Evolutionary conservation across 2,329 filamentous ascomycete species (phyloP).

Genomic region (Aspergillus melleus): DNA sequence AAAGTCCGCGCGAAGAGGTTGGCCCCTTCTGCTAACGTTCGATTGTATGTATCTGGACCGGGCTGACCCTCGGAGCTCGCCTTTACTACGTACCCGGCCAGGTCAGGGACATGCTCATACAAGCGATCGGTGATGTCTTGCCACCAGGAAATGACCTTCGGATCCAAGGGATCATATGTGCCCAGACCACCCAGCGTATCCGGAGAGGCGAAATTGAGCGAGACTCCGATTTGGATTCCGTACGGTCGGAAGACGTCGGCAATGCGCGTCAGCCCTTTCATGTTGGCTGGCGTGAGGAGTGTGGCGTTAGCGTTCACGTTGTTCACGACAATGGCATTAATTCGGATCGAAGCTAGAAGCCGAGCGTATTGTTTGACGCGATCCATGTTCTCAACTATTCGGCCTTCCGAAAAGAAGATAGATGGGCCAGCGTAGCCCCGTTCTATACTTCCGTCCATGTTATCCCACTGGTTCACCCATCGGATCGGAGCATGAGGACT

Average conservation of each 20-base stretch:
- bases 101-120: slow-evolving; percentile 63
- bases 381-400: slow-evolving; percentile 58
- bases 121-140: slow-evolving; percentile 58
- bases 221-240: slow-evolving; percentile 65
- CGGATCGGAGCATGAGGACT: slow-evolving; percentile 63
- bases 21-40: slow-evolving; percentile 66
- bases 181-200: slow-evolving; percentile 54
- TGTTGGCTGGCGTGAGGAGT: slow-evolving; percentile 57
- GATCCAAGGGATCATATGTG: slow-evolving; percentile 67
- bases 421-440: slow-evolving; percentile 67
- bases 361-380: slow-evolving; percentile 64
- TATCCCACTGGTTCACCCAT: slow-evolving; percentile 75
- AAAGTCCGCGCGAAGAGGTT: slow-evolving; percentile 66
- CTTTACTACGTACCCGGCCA: slow-evolving; percentile 70
- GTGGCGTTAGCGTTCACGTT: slow-evolving; percentile 70
- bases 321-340: slow-evolving; percentile 69
- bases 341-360: slow-evolving; percentile 63
- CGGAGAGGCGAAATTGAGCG: slow-evolving; percentile 69
- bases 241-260: slow-evolving; percentile 68
- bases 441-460: slow-evolving; percentile 66
- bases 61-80: slow-evolving; percentile 72
- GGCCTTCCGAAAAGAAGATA: slow-evolving; percentile 65
- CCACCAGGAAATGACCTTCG: slow-evolving; percentile 64
- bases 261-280: slow-evolving; percentile 62
- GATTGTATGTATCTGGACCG: slow-evolving; percentile 67